Percentiles rank a stretch among this genome's conserved stretches.
These are phyloP conservation scores for Boletus speciosus DNA, from an alignment of 768 basidiomycete species.

Conservation along the genomic window DNA sequence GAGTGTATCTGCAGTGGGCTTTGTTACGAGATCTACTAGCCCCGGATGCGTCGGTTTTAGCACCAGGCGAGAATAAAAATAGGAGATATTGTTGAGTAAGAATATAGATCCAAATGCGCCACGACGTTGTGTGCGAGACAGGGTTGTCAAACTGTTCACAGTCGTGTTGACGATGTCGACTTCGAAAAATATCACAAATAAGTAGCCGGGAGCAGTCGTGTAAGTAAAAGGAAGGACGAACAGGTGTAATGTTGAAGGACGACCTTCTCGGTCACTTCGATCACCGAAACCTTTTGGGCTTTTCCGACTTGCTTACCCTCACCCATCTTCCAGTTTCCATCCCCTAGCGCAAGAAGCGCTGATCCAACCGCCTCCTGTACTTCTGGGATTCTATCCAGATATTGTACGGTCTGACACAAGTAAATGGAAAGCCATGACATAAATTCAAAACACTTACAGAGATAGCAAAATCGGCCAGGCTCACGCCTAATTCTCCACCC, in stretches of 20 bases:
- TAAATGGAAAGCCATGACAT: neutral
- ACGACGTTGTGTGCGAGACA: constrained; percentile 60
- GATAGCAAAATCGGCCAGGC: constrained; percentile 57
- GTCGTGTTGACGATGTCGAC: constrained; percentile 74
- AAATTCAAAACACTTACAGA: constrained; percentile 39
- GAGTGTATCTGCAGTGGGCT: constrained; percentile 57
- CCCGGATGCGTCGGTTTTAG: constrained; percentile 45
- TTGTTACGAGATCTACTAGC: constrained; percentile 53
- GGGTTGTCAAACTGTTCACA: constrained; percentile 53
- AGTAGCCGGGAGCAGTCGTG: neutral
- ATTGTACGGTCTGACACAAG: constrained; percentile 57
- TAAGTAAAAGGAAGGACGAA: constrained; percentile 35
- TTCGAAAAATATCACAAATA: constrained; percentile 23
- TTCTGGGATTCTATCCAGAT: constrained; percentile 66
- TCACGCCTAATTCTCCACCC: constrained; percentile 59
- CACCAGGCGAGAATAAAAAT: constrained; percentile 60
- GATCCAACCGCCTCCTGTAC: constrained; percentile 66
- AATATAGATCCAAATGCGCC: constrained; percentile 72
- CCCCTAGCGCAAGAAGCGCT: constrained; percentile 67
- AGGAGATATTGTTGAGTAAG: constrained; percentile 75
- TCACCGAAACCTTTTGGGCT: constrained; percentile 32
- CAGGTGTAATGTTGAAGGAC: constrained; percentile 76
- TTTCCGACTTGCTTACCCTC: constrained; percentile 69
- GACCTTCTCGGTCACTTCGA: constrained; percentile 53
- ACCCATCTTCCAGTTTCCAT: constrained; percentile 93